Percentiles rank a stretch among this genome's conserved stretches.
Evolutionary conservation across 768 basidiomycete genomes (phyloP).

Genomic region (Russula sp.): DNA sequence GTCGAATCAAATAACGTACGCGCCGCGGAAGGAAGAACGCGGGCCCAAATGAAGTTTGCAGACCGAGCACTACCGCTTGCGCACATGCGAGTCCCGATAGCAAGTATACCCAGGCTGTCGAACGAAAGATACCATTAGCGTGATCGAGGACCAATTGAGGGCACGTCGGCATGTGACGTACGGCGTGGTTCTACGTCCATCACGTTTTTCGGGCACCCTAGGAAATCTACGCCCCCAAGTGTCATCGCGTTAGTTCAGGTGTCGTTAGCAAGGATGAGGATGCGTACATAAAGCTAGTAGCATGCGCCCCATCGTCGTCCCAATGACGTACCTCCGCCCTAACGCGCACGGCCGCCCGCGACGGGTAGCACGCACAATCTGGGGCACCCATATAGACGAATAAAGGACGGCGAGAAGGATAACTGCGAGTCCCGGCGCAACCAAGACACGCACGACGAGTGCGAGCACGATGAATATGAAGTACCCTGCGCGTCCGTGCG

Average conservation of each 20-base stretch:
- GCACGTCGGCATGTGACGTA: constrained; percentile 28
- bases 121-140: neutral
- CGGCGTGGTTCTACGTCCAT: constrained; percentile 72
- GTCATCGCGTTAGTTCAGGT: neutral
- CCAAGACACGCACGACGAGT: constrained; percentile 65
- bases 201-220: constrained; percentile 80
- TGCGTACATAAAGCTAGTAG: constrained; percentile 69
- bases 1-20: neutral
- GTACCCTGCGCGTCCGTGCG: constrained; percentile 44
- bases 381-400: constrained; percentile 78
- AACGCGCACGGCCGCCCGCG: constrained; percentile 68
- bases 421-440: constrained; percentile 60
- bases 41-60: constrained; percentile 75
- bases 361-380: constrained; percentile 70
- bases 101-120: constrained; percentile 57
- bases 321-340: constrained; percentile 64
- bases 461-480: constrained; percentile 62
- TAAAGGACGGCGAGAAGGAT: constrained; percentile 64
- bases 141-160: neutral
- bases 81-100: constrained; percentile 54
- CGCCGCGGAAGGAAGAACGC: constrained; percentile 61
- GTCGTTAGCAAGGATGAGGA: neutral
- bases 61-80: constrained; percentile 55
- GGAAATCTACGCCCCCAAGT: constrained; percentile 53
- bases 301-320: constrained; percentile 66